phyloP scores from a whole-genome alignment of 805 yeast genomes.

The Metschnikowia lochheadii region DNA sequence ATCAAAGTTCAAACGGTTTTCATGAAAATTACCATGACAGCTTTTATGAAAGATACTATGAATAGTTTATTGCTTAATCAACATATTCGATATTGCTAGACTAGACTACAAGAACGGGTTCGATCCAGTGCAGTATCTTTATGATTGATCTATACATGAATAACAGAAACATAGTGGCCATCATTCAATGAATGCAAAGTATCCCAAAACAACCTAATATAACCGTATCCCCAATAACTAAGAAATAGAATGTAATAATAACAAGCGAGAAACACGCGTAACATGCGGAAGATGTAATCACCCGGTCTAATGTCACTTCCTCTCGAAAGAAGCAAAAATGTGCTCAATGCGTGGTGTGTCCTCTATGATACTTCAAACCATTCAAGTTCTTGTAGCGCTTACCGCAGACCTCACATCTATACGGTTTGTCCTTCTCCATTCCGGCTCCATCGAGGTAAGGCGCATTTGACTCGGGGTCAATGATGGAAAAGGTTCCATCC shows the following conservation, averaged over 20 bases:
- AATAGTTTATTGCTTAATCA: too few species aligned
- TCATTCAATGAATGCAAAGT: conserved; percentile 4
- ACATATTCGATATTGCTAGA: neutral
- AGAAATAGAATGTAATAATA: conserved; percentile 3
- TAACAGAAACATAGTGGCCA: conserved; percentile 2
- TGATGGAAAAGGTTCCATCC: conserved; percentile 88
- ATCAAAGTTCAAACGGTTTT: neutral
- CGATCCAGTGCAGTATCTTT: conserved; percentile 1
- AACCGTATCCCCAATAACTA: conserved; percentile 6
- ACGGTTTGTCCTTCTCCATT: conserved; percentile 96
- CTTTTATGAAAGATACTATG: too few species aligned
- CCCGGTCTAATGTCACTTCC: neutral
- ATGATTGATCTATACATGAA: conserved; percentile 6
- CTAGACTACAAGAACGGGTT: neutral
- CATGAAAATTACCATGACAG: too few species aligned
- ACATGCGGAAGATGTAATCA: neutral
- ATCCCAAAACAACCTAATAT: conserved; percentile 6
- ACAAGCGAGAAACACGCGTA: conserved; percentile 2
- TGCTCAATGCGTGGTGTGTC: conserved; percentile 87
- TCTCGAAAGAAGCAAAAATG: neutral
- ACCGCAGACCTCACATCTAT: conserved; percentile 97
- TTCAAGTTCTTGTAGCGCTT: conserved; percentile 93
- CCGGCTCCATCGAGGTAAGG: conserved; percentile 93
- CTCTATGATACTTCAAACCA: conserved; percentile 95
- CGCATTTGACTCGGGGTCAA: conserved; percentile 85